Conservation (phyloP, 2,329 filamentous ascomycete genomes). For the Hypoxylon sp. region DNA sequence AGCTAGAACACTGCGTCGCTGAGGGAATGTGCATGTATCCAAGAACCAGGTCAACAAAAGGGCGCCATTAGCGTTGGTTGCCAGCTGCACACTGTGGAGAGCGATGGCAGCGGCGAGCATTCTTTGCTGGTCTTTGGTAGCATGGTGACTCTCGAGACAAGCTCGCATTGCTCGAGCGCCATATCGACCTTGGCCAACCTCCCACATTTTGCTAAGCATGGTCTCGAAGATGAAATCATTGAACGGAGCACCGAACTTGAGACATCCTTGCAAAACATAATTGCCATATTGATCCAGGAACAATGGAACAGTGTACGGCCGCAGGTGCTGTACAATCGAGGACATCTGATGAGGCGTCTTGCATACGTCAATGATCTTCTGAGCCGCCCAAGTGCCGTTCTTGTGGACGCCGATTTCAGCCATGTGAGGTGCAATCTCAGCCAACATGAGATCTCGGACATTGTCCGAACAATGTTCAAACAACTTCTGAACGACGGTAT, state of each 20-base stretch:
- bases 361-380: constrained; percentile 98
- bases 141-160: constrained; percentile 94
- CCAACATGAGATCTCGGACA: constrained; percentile 91
- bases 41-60: constrained; percentile 97
- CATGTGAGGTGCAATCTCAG: constrained; percentile 88
- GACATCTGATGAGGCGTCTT: constrained; percentile 86
- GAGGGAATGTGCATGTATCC: constrained; percentile 96
- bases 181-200: constrained; percentile 91
- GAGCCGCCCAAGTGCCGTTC: constrained; percentile 98
- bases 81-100: constrained; percentile 95
- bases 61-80: constrained; percentile 95
- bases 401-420: constrained; percentile 98
- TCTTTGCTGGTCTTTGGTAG: constrained; percentile 94
- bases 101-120: constrained; percentile 95
- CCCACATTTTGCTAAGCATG: constrained; percentile 95
- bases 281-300: constrained; percentile 99
- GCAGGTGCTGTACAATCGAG: constrained; percentile 85
- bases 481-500: constrained; percentile 99
- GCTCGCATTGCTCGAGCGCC: constrained; percentile 96
- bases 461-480: constrained; percentile 96
- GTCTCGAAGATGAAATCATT: constrained; percentile 99
- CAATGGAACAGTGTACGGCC: constrained; percentile 87
- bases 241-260: constrained; percentile 89
- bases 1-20: constrained; percentile 89
- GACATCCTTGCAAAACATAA: constrained; percentile 95